These are phyloP conservation scores for Collybiopsis confluens DNA, from an alignment of 768 basidiomycete genomes.

Conservation along the genomic window DNA sequence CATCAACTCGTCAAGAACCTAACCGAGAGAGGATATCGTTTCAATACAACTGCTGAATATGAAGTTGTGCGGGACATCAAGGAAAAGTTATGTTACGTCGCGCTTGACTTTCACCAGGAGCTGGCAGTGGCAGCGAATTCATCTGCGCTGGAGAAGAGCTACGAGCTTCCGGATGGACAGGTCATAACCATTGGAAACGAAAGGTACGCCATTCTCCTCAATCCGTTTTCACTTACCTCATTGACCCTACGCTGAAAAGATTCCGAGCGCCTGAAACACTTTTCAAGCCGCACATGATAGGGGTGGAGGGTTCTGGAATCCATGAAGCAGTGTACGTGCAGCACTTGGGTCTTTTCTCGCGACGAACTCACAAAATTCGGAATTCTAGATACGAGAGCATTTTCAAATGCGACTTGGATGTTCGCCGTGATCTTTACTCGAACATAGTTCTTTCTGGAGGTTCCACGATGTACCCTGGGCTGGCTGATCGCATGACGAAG, in stretches of 20 bases:
- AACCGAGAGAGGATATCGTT: slow-evolving; percentile 66
- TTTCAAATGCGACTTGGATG: slow-evolving; percentile 46
- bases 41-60: slow-evolving; percentile 67
- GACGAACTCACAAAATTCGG: not conserved
- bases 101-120: slow-evolving; percentile 75
- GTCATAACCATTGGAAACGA: slow-evolving; percentile 74
- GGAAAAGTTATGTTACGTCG: slow-evolving; percentile 75
- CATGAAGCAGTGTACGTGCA: slow-evolving; percentile 32
- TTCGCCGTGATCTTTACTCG: slow-evolving; percentile 47
- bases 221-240: not conserved
- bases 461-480: slow-evolving; percentile 53
- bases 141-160: slow-evolving; percentile 67
- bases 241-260: not conserved
- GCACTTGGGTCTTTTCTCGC: not conserved
- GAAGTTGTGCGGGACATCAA: slow-evolving; percentile 79
- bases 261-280: slow-evolving; percentile 69
- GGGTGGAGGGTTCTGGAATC: slow-evolving; percentile 64
- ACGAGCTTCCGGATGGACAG: slow-evolving; percentile 70
- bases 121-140: slow-evolving; percentile 69
- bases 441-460: slow-evolving; percentile 61
- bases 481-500: slow-evolving; percentile 50
- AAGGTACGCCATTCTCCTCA: slow-evolving; percentile 24
- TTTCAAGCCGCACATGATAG: slow-evolving; percentile 67
- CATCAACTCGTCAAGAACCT: slow-evolving; percentile 62
- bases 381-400: slow-evolving; percentile 51